Percentiles rank a stretch among this genome's conserved stretches.
phyloP scores from a whole-genome alignment of 768 basidiomycete species.

The Asterophora lycoperdoides region DNA sequence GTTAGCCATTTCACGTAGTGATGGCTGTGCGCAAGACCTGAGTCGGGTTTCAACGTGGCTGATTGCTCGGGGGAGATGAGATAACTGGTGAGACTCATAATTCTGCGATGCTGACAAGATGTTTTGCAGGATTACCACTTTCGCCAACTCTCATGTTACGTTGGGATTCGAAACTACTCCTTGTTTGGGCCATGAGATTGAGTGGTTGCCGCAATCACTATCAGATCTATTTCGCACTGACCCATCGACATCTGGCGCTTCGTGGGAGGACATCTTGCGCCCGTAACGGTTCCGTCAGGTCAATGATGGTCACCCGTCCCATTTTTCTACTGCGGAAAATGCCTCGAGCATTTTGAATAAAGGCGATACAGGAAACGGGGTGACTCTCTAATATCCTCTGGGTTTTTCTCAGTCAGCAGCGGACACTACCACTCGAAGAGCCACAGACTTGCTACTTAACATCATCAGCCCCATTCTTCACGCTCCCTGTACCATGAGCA shows the following conservation, averaged over 20 bases:
- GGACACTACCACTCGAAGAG: constrained; percentile 5
- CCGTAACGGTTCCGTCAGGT: constrained; percentile 28
- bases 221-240: constrained; percentile 32
- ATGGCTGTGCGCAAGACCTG: constrained; percentile 21
- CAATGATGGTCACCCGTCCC: constrained; percentile 34
- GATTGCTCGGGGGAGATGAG: constrained; percentile 22
- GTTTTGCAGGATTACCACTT: constrained; percentile 14
- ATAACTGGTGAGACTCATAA: constrained; percentile 35
- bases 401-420: constrained; percentile 12
- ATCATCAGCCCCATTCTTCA: not conserved
- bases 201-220: constrained; percentile 34
- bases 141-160: constrained; percentile 28
- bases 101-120: constrained; percentile 14
- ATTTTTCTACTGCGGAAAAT: constrained; percentile 27
- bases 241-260: constrained; percentile 28
- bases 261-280: constrained; percentile 17
- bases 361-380: constrained; percentile 18
- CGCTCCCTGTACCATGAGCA: constrained; percentile 31
- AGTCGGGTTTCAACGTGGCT: constrained; percentile 15
- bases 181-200: constrained; percentile 33
- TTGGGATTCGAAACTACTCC: constrained; percentile 31
- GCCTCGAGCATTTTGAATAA: constrained; percentile 24
- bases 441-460: constrained; percentile 5
- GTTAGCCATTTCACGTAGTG: constrained; percentile 9
- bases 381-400: constrained; percentile 32